Evolutionary conservation across 176 grass and related monocot species (phyloP), one percentile per base, ranked within the genome.

Genomic region (Rhipidocladum racemiflorum): DNA sequence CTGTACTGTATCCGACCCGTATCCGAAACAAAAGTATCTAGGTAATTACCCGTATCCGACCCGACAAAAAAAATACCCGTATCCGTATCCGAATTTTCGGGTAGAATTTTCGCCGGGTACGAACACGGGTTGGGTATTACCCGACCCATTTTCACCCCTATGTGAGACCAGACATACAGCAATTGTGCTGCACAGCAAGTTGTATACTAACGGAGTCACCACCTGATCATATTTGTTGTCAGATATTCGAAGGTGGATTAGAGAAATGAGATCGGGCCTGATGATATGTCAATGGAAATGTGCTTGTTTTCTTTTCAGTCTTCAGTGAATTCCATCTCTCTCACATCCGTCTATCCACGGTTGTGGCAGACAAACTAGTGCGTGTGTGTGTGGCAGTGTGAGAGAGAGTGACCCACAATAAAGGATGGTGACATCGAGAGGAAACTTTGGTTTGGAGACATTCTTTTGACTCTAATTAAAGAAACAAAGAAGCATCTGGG

Each of bases 391-490:
- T n/a, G 45, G 4, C 39, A 40, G 39, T 40, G 39, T n/a, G n/a
- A 8, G 67, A 9, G 48, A 27, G 32, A 57, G 50, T 39, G 77
- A 43, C 60, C 44, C 62, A 79, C 53, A 21, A n/a, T 29, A 46
- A 70, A 36, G 13, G 34, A 65, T 79, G 29, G 44, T 79, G 36
- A n/a, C n/a, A n/a, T n/a, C n/a, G n/a, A n/a, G n/a, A n/a, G n/a
- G n/a, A n/a, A n/a, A 71, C 46, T 71, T 61, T 61, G 84, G 24
- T 80, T 27, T 54, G 84, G 54, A 80, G 61, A 65, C 36, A 60
- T 81, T 69, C 68, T 81, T 86, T 38, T 48, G 39, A 38, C 61
- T 34, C 60, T n/a, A 86, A 75, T 23, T n/a, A n/a, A 13, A 86
- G 75, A 39, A 67, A 76, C 20, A 48, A 79, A 32, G 9, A 23